Evolutionary conservation across 495 filamentous ascomycete species (phyloP), one percentile per base, ranked within the genome.

Genomic region (Parmelia sp.): DNA sequence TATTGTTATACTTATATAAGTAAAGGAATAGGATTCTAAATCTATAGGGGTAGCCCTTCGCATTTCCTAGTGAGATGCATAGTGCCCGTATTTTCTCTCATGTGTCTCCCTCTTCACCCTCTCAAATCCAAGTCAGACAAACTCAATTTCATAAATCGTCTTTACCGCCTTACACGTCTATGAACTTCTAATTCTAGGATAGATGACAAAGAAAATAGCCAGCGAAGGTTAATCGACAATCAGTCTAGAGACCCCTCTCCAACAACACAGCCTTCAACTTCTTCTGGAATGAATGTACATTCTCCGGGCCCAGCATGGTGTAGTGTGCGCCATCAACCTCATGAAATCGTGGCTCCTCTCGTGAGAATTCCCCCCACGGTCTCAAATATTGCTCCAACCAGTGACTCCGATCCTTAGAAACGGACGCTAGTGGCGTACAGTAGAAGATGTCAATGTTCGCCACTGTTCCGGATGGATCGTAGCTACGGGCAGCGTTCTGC

Each of bases 311-410:
- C 27, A 80, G 63, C 73, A 81, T 74, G 4, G 76, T 80, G 39
- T 78, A 73, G 69, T 81, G 79, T 2, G 62, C 70, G 19, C 78
- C 79, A 42, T 57, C 62, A 23, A 76, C 76, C 3, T 70, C 67
- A 60, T 77, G 73, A 59, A 75, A 78, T 42, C 39, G 35, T 17
- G 53, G 47, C 15, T 64, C 55, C 25, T 2, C n/a, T 23, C 62
- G 33, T 3, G 53, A 55, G 36, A 64, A 64, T n/a, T 59, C 55
- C 70, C 5, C 19, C 44, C 44, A 45, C 5, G n/a, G 2, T 17
- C 44, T n/a, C 4, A 45, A 21, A n/a, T n/a, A n/a, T 3, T 45
- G 4, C 19, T 45, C 15, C 5, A n/a, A 23, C 44, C 44, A 45
- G 19, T n/a, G 44, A 45, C 23, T 2, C 17, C 44, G 35, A 36